A percentile compares a stretch with the other conserved stretches of the same genome.
These are phyloP conservation scores for Wickerhamomyces canadensis DNA, from an alignment of 805 yeast species.

Conservation along the genomic window DNA sequence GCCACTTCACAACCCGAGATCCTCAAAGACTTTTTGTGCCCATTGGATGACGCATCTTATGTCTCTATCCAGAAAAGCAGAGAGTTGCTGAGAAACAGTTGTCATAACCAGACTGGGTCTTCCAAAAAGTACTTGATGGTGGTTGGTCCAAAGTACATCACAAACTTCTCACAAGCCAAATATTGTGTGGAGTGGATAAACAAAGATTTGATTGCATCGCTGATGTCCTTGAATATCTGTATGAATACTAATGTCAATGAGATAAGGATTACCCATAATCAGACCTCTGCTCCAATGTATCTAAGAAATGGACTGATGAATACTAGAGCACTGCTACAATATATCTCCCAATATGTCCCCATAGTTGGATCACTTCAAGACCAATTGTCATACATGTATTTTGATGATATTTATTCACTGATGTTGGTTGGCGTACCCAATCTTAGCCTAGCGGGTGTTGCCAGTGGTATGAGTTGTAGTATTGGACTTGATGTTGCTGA, in stretches of 20 bases:
- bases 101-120: neutral
- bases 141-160: slow-evolving; percentile 32
- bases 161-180: slow-evolving; percentile 28
- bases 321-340: slow-evolving; percentile 33
- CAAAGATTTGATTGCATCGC: slow-evolving; percentile 4
- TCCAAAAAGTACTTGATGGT: neutral
- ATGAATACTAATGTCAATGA: slow-evolving; percentile 8
- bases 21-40: slow-evolving; percentile 4
- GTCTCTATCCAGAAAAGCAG: neutral
- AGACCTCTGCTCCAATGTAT: slow-evolving; percentile 4
- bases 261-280: slow-evolving; percentile 8
- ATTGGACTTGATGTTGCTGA: neutral
- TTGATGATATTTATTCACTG: slow-evolving; percentile 40
- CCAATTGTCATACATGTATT: slow-evolving; percentile 46
- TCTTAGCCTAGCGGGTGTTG: slow-evolving; percentile 35
- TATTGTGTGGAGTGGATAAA: slow-evolving; percentile 40
- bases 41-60: neutral
- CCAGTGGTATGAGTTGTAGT: slow-evolving; percentile 29
- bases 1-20: slow-evolving; percentile 4
- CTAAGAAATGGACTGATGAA: slow-evolving; percentile 36
- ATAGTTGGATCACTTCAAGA: slow-evolving; percentile 41
- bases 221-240: neutral
- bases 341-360: slow-evolving; percentile 38
- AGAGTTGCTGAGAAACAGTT: neutral
- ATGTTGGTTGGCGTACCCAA: slow-evolving; percentile 44